Base-by-base conservation (phyloP, 352 stramenopile genomes). In the Phytophthora sojae region DNA sequence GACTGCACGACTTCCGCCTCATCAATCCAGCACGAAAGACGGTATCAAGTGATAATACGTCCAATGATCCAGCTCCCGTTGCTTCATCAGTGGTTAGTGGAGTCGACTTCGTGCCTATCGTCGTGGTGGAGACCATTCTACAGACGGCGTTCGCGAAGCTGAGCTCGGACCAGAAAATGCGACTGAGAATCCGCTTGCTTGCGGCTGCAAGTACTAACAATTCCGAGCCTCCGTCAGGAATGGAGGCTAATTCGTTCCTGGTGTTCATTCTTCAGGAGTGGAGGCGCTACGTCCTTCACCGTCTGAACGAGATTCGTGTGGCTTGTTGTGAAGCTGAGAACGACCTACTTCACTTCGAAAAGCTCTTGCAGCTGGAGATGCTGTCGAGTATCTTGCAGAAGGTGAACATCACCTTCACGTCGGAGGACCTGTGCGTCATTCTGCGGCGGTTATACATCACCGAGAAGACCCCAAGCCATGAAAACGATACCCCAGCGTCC, bases 291-390 rank as follows among this genome's bases (percentile, higher is more conserved):
- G 73, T 94, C 14, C 71, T 90, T 19, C 63, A 83, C n/a, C 81
- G 84, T 11, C 82, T 96, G 54, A 86, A 91, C 61, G 85, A 93
- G 32, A 62, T 96, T 2, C 81, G 82, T 5, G 76, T 91, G 15
- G 74, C 83, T 12, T 93, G 84, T 54, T 89, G 76, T 60, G 70
- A 67, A 15, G 78, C 87, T 30, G 79, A 92, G 29, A 82, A 87
- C 26, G 84, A 93, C 12, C 75, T 93, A 45, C 47, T 59, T 0
- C 79, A 83, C 0, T 89, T 92, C 57, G 83, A 88, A 15, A 25
- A 76, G 14, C 76, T 88, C 17, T 23, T 89, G 7, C 80, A 85
- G 4, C 49, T 95, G 9, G 88, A 94, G 35, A 76, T 60, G 9
- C 66, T 93, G 11, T 63, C 82, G 6, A 58, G 37, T 3, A 76